A percentile compares a stretch with the other conserved stretches of the same genome.
These are phyloP conservation scores for Ocimum tenuiflorum DNA, from an alignment of 257 asterid genomes.

Conservation along the genomic window DNA sequence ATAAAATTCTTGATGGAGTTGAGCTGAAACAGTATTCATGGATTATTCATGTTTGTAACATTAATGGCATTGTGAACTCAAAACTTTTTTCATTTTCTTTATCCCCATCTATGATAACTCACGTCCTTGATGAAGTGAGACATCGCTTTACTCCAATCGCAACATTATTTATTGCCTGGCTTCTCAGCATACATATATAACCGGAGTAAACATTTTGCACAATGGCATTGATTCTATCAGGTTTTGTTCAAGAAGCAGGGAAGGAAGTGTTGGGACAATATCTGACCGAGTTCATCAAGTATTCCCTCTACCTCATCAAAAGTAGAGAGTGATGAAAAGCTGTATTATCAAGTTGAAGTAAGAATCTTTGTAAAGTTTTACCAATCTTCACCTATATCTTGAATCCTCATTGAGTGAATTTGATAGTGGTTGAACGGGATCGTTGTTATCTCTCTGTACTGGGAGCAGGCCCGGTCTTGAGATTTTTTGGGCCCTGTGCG, in stretches of 20 bases:
- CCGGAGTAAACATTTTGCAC: constrained; percentile 92
- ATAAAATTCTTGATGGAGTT: not conserved
- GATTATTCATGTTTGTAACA: not conserved
- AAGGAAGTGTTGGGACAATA: constrained; percentile 63
- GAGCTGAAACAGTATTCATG: not conserved
- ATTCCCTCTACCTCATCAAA: constrained; percentile 72
- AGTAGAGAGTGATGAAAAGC: constrained; percentile 75
- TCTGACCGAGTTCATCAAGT: constrained; percentile 76
- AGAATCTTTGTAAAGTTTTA: constrained; percentile 20
- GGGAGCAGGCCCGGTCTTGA: too few species aligned
- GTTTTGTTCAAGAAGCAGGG: constrained; percentile 71
- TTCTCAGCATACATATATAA: constrained; percentile 51
- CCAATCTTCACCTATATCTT: not conserved
- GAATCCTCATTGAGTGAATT: too few species aligned
- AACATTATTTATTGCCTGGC: constrained; percentile 19
- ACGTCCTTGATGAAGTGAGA: not conserved
- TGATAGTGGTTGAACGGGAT: too few species aligned
- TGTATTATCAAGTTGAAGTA: constrained; percentile 81
- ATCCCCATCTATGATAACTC: not conserved
- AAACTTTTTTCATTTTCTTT: too few species aligned
- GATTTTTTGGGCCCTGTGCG: too few species aligned
- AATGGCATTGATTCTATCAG: constrained; percentile 52
- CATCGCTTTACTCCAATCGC: not conserved
- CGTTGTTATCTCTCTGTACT: constrained; percentile 85
- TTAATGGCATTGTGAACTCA: too few species aligned